phyloP scores from a whole-genome alignment of 371 early-diverging fungal genomes.

The Syncephalastrum sp. region DNA sequence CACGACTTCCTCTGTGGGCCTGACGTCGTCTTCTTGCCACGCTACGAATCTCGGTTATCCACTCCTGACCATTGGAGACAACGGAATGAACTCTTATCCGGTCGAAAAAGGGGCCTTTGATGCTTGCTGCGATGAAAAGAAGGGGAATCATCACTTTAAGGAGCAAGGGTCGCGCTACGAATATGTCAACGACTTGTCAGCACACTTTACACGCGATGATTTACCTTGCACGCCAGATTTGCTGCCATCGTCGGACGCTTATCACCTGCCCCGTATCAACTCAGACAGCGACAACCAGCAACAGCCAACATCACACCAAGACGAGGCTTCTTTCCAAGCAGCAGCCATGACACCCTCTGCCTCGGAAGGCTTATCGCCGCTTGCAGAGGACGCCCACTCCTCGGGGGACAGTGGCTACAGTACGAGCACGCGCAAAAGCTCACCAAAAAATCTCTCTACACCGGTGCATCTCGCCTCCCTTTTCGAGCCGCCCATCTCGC shows the following conservation, averaged over 20 bases:
- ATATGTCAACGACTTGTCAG: neutral
- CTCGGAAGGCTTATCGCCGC: slow-evolving; percentile 6
- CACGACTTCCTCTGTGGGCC: neutral
- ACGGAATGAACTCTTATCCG: slow-evolving; percentile 6
- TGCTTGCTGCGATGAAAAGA: slow-evolving; percentile 5
- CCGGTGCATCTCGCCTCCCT: slow-evolving; percentile 21
- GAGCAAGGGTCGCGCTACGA: slow-evolving; percentile 4
- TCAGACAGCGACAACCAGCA: neutral
- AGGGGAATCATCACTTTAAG: slow-evolving; percentile 5
- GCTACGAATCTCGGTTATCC: too few species aligned
- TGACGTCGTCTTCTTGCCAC: too few species aligned
- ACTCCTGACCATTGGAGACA: slow-evolving; percentile 2
- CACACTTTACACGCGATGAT: neutral
- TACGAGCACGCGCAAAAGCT: slow-evolving; percentile 6
- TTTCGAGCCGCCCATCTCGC: slow-evolving; percentile 14
- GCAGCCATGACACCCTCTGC: neutral
- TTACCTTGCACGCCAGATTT: slow-evolving; percentile 1
- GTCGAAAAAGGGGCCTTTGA: neutral
- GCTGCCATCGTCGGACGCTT: neutral
- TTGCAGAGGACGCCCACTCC: slow-evolving; percentile 7
- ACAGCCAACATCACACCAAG: neutral
- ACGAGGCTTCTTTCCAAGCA: slow-evolving; percentile 1
- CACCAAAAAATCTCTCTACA: neutral
- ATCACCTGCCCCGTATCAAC: too few species aligned
- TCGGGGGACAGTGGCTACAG: slow-evolving; percentile 22